Percentiles rank a stretch among this genome's conserved stretches.
Evolutionary conservation across 768 basidiomycete genomes (phyloP).

Genomic region (Leccinum disarticulatum): DNA sequence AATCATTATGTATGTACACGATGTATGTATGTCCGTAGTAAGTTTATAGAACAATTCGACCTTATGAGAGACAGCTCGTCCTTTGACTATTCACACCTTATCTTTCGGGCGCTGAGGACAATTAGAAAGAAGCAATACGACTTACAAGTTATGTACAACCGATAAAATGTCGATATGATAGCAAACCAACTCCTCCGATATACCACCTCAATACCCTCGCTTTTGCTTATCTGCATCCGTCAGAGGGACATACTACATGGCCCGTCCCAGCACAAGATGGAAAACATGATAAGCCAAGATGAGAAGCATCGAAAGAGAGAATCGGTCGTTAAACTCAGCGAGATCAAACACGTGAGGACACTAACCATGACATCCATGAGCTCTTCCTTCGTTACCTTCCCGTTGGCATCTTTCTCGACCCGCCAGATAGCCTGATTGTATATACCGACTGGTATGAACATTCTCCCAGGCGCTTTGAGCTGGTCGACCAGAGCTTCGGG

Average conservation of each 20-base stretch:
- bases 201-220: slow-evolving; percentile 19
- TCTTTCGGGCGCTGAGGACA: too few species aligned
- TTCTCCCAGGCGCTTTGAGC: slow-evolving; percentile 69
- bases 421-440: slow-evolving; percentile 61
- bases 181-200: neutral
- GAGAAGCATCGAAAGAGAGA: neutral
- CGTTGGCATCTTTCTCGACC: slow-evolving; percentile 75
- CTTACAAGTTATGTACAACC: neutral
- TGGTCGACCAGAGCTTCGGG: slow-evolving; percentile 76
- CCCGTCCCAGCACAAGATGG: neutral
- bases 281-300: neutral
- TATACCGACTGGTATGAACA: slow-evolving; percentile 92
- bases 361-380: slow-evolving; percentile 84
- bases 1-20: slow-evolving; percentile 14
- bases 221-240: slow-evolving; percentile 57
- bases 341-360: slow-evolving; percentile 9
- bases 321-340: slow-evolving; percentile 14
- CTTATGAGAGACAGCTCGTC: too few species aligned
- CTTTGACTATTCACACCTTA: too few species aligned
- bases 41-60: neutral
- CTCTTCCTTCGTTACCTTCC: slow-evolving; percentile 58
- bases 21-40: neutral
- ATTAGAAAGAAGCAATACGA: neutral
- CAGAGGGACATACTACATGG: slow-evolving; percentile 61
- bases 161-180: too few species aligned